Evolutionary conservation across 2,329 filamentous ascomycete genomes (phyloP).

Genomic region (Hymenoscyphus occultus): DNA sequence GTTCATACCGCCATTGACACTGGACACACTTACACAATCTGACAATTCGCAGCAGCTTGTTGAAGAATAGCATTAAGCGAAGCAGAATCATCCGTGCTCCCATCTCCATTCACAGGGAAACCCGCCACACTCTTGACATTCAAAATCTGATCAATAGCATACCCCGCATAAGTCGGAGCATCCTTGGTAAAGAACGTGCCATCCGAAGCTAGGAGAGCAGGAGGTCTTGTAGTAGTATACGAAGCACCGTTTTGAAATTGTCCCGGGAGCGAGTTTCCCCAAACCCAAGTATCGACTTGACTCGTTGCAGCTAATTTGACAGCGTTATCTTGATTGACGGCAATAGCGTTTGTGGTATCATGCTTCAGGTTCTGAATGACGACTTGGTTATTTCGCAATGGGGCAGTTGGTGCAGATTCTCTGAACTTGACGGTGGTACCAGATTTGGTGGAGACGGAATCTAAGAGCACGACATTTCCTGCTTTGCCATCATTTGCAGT

Average conservation of each 20-base stretch:
- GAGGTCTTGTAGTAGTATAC: neutral
- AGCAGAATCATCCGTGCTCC: conserved; percentile 28
- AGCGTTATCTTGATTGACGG: conserved; percentile 9
- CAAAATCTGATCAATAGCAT: conserved; percentile 7
- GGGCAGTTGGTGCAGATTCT: neutral
- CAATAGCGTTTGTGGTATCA: neutral
- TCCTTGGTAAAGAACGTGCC: conserved; percentile 2
- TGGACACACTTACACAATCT: neutral
- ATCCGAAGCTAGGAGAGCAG: neutral
- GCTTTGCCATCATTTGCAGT: neutral
- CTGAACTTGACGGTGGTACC: neutral
- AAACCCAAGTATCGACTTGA: conserved; percentile 5
- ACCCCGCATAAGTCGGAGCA: conserved; percentile 6
- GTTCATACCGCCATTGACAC: neutral
- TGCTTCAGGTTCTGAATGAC: neutral
- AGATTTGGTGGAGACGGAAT: neutral
- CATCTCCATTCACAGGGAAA: conserved; percentile 14
- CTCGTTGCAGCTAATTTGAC: neutral
- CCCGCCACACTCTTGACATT: conserved; percentile 10
- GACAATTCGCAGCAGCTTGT: conserved; percentile 37
- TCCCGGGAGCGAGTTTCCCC: conserved; percentile 6
- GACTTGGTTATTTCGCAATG: neutral
- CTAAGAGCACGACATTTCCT: neutral
- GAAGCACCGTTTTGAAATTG: conserved; percentile 1
- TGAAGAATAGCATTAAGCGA: conserved; percentile 56